phyloP scores from a whole-genome alignment of 495 filamentous ascomycete species.

The Aspergillus haitiensis region DNA sequence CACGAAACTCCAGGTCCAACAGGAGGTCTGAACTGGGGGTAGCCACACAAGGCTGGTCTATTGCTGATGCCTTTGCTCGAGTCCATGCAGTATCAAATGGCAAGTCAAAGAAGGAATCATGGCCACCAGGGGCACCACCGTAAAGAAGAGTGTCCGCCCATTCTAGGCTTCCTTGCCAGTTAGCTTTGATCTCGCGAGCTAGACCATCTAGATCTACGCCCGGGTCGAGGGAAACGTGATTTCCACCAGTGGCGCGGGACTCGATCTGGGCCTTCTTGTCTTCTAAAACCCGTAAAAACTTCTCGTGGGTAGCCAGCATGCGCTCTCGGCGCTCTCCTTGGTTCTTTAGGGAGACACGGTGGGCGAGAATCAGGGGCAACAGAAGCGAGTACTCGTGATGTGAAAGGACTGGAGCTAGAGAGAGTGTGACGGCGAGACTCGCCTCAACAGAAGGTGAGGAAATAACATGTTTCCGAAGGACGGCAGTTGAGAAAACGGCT shows the following conservation, averaged over 20 bases:
- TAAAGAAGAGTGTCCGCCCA: conserved; percentile 67
- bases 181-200: conserved; percentile 57
- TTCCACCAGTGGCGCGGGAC: conserved; percentile 28
- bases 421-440: conserved; percentile 57
- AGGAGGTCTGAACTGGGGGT: conserved; percentile 40
- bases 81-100: conserved; percentile 68
- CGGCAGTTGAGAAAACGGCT: conserved; percentile 73
- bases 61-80: conserved; percentile 54
- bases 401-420: conserved; percentile 60
- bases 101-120: conserved; percentile 62
- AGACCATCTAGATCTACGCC: conserved; percentile 34
- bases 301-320: conserved; percentile 52
- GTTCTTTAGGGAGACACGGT: conserved; percentile 62
- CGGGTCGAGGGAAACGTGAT: conserved; percentile 32
- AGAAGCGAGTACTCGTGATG: conserved; percentile 60
- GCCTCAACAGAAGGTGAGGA: conserved; percentile 31
- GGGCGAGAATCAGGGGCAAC: conserved; percentile 67
- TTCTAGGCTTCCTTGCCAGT: conserved; percentile 72
- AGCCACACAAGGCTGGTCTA: conserved; percentile 49
- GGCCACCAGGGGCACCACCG: conserved; percentile 58
- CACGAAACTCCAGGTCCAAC: conserved; percentile 61
- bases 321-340: conserved; percentile 41
- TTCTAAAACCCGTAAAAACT: conserved; percentile 61
- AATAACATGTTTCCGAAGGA: conserved; percentile 62
- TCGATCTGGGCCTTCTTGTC: conserved; percentile 49